Evolutionary conservation across 2,329 filamentous ascomycete genomes (phyloP), one percentile per base, ranked within the genome.

Genomic region (Paecilomyces variotii): DNA sequence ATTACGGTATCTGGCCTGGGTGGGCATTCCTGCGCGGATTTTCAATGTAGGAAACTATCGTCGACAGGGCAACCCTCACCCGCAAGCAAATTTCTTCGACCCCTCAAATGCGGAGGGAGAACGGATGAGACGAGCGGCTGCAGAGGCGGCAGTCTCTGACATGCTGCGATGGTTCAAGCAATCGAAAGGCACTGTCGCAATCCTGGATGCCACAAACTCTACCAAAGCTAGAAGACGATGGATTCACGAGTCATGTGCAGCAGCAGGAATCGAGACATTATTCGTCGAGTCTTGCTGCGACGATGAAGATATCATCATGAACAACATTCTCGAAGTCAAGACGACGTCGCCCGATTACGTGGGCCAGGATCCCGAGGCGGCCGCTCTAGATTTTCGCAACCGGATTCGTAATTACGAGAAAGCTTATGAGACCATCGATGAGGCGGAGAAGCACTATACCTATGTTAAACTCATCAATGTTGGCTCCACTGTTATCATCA

Each of bases 31-130:
- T 45, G 89, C 94, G 60, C 88, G 91, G 74, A 93, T 91, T 63
- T 99, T 99, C 85, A 99, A 99, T 66, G 94, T 99, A 64, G 94
- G 94, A 72, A 92, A 88, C 71, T 99, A 99, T 74, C 90, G 94
- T 65, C 91, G 94, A 65, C 86, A 88, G 68, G 88, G 89, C 65
- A 95, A 91, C 4, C 91, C 94, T 19, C 92, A 95, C 66, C 94
- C 94, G 14, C 87, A 87, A 2, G 94, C 94, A 65, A 90, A 92
- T 69, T 99, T 99, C 80, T 99, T 99, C 78, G 93, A 97, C 73
- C 91, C 84, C 56, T 84, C 85, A 70, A 99, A 99, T 73, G 79
- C 84, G 50, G 92, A 97, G 73, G 94, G 94, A 63, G 94, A 99
- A 78, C 87, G 89, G 57, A 87, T 91, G 76, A 88, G 94, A 56